Base-by-base conservation (phyloP, 768 basidiomycete species). In the Suillus discolor region DNA sequence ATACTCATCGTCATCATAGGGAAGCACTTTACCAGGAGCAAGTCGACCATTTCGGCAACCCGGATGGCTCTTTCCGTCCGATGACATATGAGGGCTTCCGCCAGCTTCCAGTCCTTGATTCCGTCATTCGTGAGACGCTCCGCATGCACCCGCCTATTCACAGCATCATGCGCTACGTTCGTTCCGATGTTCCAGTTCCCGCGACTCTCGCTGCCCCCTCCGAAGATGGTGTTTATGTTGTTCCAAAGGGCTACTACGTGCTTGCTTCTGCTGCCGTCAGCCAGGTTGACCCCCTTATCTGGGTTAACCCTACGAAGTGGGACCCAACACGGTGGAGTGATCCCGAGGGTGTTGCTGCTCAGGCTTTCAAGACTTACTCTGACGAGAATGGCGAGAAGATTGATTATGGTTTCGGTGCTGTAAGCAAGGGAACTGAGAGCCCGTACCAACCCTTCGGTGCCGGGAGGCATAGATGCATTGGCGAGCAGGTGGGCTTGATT, bases 391-490 rank as follows among this genome's bases (percentile, higher is more conserved):
- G 93, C 64, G 94, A 97, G 78, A 96, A 96, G 82, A 82, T 99
- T 67, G 97, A 99, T 77, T 99, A 91, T 72, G 97, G 97, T 2
- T 99, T 94, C 77, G 97, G 97, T 62, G 87, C 89, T 66, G 92
- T 99, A 61, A 93, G 91, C 81, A 98, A 98, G 80, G 96, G 96
- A 60, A 98, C 96, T 7, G 93, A 96, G 65, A 93, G 91, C 70
- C 94, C 94, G 59, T 98, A 99, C 77, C 93, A 97, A 75, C 97
- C 97, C 2, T 99, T 99, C 72, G 97, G 97, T 67, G 97, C 97
- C 61, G 97, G 97, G 36, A 85, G 93, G 71, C 97, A 98, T 81
- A 84, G 96, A 69, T 99, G 94, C 77, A 96, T 98, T 67, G 94
- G 95, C 68, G 95, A 96, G 79, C 91, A 90, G 81, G 89, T 89